These are phyloP conservation scores for Phytophthora brassicae DNA, from an alignment of 352 stramenopile species.

Conservation along the genomic window DNA sequence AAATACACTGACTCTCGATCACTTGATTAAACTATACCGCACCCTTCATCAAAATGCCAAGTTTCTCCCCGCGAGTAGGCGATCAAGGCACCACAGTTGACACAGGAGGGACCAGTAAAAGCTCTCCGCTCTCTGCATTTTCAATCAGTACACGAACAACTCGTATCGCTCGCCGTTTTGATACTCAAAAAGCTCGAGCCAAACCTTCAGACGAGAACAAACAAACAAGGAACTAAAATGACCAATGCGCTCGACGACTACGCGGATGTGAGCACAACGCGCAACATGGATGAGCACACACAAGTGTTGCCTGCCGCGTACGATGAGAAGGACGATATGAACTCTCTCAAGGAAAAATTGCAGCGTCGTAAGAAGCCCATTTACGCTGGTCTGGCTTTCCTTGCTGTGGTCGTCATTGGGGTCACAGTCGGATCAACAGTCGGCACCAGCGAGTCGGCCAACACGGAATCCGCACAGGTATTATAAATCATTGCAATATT, in stretches of 20 bases:
- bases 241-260: slow-evolving; percentile 33
- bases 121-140: slow-evolving; percentile 22
- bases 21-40: slow-evolving; percentile 25
- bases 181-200: slow-evolving; percentile 14
- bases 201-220: slow-evolving; percentile 27
- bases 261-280: slow-evolving; percentile 40
- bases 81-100: not conserved
- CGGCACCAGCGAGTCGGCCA: slow-evolving; percentile 16
- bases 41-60: slow-evolving; percentile 1
- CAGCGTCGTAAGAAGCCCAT: slow-evolving; percentile 65
- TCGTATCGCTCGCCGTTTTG: slow-evolving; percentile 10
- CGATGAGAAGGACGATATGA: slow-evolving; percentile 63
- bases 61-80: slow-evolving; percentile 8
- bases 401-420: slow-evolving; percentile 55
- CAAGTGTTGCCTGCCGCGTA: slow-evolving; percentile 31
- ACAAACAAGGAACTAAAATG: slow-evolving; percentile 24
- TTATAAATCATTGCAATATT: too few relatives aligned
- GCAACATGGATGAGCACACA: slow-evolving; percentile 34
- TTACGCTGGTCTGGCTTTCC: slow-evolving; percentile 53
- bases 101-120: slow-evolving; percentile 12
- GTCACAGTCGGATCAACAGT: slow-evolving; percentile 38
- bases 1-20: slow-evolving; percentile 18
- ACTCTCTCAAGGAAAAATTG: slow-evolving; percentile 43
- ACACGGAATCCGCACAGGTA: slow-evolving; percentile 45
- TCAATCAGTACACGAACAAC: slow-evolving; percentile 27